Evolutionary conservation across 495 filamentous ascomycete species (phyloP).

Genomic region (Amphirosellinia nigrospora): DNA sequence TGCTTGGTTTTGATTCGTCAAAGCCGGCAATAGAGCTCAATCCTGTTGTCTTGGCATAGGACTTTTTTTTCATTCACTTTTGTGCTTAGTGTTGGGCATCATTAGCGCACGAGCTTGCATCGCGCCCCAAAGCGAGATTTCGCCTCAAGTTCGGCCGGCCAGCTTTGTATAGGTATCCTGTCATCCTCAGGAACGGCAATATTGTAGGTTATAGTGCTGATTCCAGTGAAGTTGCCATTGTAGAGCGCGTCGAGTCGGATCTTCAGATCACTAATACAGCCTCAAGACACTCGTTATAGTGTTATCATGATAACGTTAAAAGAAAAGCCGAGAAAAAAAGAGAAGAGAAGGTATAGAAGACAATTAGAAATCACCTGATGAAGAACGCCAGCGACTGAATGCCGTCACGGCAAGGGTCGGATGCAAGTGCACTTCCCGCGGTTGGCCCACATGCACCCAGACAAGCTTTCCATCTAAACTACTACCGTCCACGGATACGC

Average conservation of each 20-base stretch:
- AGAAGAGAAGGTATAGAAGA: background rate
- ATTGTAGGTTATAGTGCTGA: background rate
- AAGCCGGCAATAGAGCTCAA: background rate
- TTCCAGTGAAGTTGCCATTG: background rate
- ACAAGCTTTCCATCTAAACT: constrained; percentile 28
- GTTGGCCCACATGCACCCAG: constrained; percentile 30
- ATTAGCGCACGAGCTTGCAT: background rate
- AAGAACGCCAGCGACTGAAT: constrained; percentile 34
- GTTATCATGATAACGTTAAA: background rate
- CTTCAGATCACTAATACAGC: background rate
- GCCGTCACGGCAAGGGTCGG: constrained; percentile 38
- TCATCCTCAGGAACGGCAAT: background rate
- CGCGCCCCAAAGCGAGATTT: background rate
- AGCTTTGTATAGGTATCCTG: background rate
- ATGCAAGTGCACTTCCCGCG: constrained; percentile 41
- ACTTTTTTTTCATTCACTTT: too few species aligned
- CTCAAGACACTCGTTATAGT: background rate
- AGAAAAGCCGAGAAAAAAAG: background rate
- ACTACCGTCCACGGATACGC: constrained; percentile 23
- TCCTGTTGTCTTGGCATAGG: constrained; percentile 19
- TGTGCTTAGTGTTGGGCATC: constrained; percentile 21
- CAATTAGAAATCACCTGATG: constrained; percentile 36
- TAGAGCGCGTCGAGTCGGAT: background rate
- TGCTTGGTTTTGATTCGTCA: constrained; percentile 19
- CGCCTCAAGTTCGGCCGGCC: background rate